Conservation (phyloP, 495 filamentous ascomycete species). For the Neurospora sp. region DNA sequence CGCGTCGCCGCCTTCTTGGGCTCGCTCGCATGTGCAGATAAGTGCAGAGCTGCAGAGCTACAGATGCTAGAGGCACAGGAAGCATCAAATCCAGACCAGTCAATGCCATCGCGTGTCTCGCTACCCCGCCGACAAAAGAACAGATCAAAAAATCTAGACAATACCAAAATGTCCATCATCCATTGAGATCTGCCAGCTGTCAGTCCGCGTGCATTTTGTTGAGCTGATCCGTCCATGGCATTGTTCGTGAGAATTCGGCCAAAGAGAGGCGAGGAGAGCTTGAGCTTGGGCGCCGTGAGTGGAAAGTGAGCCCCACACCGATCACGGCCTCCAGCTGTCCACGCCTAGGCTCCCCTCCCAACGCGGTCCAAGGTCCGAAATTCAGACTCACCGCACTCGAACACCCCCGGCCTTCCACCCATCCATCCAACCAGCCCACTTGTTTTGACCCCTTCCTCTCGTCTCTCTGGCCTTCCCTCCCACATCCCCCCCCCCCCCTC, state of each 20-base stretch:
- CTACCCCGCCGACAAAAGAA: neutral
- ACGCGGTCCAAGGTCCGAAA: conserved; percentile 3
- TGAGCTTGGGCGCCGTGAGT: conserved; percentile 14
- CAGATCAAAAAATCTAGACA: neutral
- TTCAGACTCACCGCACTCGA: conserved; percentile 5
- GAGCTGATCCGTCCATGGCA: neutral
- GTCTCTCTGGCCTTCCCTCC: conserved; percentile 3
- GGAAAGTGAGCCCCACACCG: conserved; percentile 14
- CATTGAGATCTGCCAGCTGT: neutral
- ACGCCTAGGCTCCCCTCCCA: neutral
- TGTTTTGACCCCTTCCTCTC: conserved; percentile 2
- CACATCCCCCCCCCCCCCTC: neutral
- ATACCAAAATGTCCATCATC: neutral
- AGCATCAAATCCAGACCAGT: neutral
- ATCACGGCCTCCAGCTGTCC: conserved; percentile 13
- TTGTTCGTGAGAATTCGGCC: neutral
- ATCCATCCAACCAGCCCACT: conserved; percentile 5
- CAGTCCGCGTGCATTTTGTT: neutral
- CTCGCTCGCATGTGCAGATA: neutral
- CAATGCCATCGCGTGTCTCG: neutral
- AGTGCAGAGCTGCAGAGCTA: neutral
- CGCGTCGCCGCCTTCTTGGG: neutral
- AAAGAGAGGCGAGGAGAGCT: neutral
- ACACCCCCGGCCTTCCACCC: conserved; percentile 3
- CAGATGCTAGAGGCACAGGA: neutral